Evolutionary conservation across 306 rosid species (phyloP).

Genomic region (Vicia sativa): DNA sequence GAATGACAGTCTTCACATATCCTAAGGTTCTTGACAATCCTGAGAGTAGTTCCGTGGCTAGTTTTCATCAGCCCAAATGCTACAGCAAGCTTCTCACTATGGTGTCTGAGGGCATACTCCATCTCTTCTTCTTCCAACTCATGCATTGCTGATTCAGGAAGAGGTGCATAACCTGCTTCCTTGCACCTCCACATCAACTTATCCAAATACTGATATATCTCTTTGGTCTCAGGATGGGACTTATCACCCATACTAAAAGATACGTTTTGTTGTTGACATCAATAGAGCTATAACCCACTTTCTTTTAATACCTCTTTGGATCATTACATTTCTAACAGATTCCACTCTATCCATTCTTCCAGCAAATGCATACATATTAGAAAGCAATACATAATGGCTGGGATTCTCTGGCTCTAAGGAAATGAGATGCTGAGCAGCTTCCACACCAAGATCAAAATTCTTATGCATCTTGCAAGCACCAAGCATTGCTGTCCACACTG

Average conservation of each 20-base stretch:
- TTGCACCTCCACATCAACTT: slow-evolving; percentile 66
- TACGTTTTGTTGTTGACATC: slow-evolving; percentile 55
- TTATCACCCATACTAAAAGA: slow-evolving; percentile 79
- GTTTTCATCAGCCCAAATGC: slow-evolving; percentile 82
- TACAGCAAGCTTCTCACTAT: slow-evolving; percentile 91
- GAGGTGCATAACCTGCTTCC: slow-evolving; percentile 69
- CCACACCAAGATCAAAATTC: slow-evolving; percentile 70
- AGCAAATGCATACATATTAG: slow-evolving; percentile 77
- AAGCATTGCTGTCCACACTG: slow-evolving; percentile 86
- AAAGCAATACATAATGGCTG: slow-evolving; percentile 83
- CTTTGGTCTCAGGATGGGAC: slow-evolving; percentile 58
- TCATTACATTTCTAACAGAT: slow-evolving; percentile 69
- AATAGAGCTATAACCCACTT: slow-evolving; percentile 80
- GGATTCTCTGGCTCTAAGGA: slow-evolving; percentile 84
- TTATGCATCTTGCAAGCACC: slow-evolving; percentile 94
- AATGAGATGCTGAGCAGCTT: slow-evolving; percentile 74
- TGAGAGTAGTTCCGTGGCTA: slow-evolving; percentile 51
- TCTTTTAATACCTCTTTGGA: slow-evolving; percentile 65
- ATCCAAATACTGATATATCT: slow-evolving; percentile 64
- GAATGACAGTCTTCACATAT: slow-evolving; percentile 95
- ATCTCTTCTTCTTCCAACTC: slow-evolving; percentile 92
- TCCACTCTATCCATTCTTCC: slow-evolving; percentile 86
- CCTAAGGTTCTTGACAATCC: slow-evolving; percentile 83
- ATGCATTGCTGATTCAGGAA: slow-evolving; percentile 66
- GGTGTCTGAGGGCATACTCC: slow-evolving; percentile 89